Base-by-base conservation (phyloP, 2,329 filamentous ascomycete species). In the Sporothrix variecibatus region DNA sequence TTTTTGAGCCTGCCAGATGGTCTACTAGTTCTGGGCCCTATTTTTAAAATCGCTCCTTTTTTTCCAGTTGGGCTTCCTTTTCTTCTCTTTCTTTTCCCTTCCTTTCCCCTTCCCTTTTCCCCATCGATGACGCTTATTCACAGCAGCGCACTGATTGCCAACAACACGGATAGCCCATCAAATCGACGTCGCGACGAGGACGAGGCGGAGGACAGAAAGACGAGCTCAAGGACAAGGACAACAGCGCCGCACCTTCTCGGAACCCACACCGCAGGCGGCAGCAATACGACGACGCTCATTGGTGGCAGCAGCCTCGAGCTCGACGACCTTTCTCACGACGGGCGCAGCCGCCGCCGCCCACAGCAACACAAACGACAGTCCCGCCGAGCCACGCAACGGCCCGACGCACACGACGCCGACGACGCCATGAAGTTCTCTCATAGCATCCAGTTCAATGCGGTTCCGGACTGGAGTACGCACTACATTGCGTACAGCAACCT, bases 401-500 rank as follows among this genome's bases (percentile, higher is more conserved):
- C 79, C 72, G 81, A 78, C 80, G 26, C 91, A 9, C 9, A 28
- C 23, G 26, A 28, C 88, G 82, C 84, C 87, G 80, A 83, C 64
- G 71, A 34, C 56, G 46, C 60, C 46, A 99, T 99, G 96, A 98
- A 98, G 91, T 99, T 99, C 87, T 98, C 95, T 23, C 96, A 99
- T 83, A 98, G 95, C 84, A 92, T 99, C 79, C 96, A 99, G 87
- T 99, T 99, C 86, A 99, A 99, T 86, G 95, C 96, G 77, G 96
- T 99, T 79, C 96, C 96, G n/a, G 96, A 99, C 84, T 99, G 96
- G 96, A 98, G 94, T 86, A 95, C 92, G 80, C 91, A 98, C 83
- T 99, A 99, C 84, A 97, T 99, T 81, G 93, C 95, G 75, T 99
- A 99, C 84, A 98, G 95, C 85, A 98, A 98, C 81, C 89, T 99